A percentile compares a stretch with the other conserved stretches of the same genome.
Conservation (phyloP, 805 yeast species). For the Nakazawaea wyomingensis region DNA sequence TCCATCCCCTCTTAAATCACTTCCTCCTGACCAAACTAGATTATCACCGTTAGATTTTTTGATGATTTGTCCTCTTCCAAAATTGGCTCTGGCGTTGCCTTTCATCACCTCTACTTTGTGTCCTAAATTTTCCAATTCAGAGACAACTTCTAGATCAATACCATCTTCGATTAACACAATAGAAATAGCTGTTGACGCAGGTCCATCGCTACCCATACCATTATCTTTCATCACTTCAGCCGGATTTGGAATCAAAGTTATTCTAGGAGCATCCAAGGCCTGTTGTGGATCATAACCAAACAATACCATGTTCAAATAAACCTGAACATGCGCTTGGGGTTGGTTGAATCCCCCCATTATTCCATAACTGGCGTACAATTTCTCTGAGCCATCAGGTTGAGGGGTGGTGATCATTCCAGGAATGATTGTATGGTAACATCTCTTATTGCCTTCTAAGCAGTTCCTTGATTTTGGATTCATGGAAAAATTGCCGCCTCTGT, state of each 20-base stretch:
- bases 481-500: conserved; percentile 74
- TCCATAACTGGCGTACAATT: conserved; percentile 68
- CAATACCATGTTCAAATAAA: conserved; percentile 55
- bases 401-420: conserved; percentile 70
- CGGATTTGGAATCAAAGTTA: conserved; percentile 55
- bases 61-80: conserved; percentile 73
- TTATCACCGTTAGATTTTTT: conserved; percentile 36
- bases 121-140: conserved; percentile 45
- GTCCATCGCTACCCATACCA: conserved; percentile 62
- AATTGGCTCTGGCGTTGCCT: conserved; percentile 33
- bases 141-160: conserved; percentile 39
- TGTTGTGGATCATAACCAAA: conserved; percentile 68
- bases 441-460: conserved; percentile 59
- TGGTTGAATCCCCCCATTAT: conserved; percentile 88
- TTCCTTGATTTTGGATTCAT: conserved; percentile 53
- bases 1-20: conserved; percentile 84
- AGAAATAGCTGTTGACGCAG: conserved; percentile 54
- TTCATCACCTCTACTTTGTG: conserved; percentile 44
- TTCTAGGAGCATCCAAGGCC: conserved; percentile 70
- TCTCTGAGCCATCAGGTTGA: conserved; percentile 26
- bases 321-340: conserved; percentile 82
- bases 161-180: conserved; percentile 64
- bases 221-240: conserved; percentile 33
- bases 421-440: conserved; percentile 80
- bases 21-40: conserved; percentile 61